Evolutionary conservation across 306 rosid genomes (phyloP).

Genomic region (Lathyrus aphaca): DNA sequence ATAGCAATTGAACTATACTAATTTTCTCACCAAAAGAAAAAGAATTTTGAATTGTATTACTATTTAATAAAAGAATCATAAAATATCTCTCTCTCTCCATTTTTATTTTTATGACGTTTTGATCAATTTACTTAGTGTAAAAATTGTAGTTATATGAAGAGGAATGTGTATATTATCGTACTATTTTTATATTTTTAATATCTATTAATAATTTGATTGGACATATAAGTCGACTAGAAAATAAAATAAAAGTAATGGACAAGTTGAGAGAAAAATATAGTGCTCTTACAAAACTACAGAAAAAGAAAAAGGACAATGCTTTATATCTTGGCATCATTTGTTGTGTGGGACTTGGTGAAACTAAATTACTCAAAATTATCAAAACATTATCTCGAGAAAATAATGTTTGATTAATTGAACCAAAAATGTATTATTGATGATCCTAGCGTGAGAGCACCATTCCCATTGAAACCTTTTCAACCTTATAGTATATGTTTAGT

Average conservation of each 20-base stretch:
- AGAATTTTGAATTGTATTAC: neutral
- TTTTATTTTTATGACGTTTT: too few relatives aligned
- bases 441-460: neutral
- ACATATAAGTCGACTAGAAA: conserved; percentile 9
- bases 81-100: too few relatives aligned
- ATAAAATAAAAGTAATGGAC: neutral
- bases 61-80: neutral
- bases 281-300: neutral
- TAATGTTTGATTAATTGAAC: neutral
- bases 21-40: too few relatives aligned
- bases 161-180: too few relatives aligned
- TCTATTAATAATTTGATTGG: too few relatives aligned
- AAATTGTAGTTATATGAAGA: too few relatives aligned
- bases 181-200: too few relatives aligned
- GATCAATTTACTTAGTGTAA: too few relatives aligned
- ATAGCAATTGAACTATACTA: neutral
- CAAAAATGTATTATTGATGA: conserved; percentile 17
- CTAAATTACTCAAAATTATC: conserved; percentile 27
- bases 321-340: conserved; percentile 31
- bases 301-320: conserved; percentile 20
- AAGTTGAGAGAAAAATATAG: conserved; percentile 14
- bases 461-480: conserved; percentile 32
- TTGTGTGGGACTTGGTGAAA: conserved; percentile 41
- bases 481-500: too few relatives aligned
- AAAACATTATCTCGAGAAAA: conserved; percentile 27